Evolutionary conservation across 2,329 filamentous ascomycete species (phyloP), one percentile per base, ranked within the genome.

Genomic region (Phialemonium atrogriseum): DNA sequence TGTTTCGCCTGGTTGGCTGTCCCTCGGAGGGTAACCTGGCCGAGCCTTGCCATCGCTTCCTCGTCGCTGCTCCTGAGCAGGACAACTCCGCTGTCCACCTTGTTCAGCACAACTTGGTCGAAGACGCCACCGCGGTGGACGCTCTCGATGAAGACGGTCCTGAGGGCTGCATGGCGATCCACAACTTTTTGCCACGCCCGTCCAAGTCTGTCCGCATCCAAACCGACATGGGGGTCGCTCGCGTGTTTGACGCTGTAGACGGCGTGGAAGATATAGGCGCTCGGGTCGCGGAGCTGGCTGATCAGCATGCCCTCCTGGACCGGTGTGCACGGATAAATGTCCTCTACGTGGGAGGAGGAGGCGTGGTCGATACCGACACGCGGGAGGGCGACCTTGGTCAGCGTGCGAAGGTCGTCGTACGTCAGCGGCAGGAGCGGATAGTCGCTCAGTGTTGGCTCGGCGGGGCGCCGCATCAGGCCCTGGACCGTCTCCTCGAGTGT

Each of bases 271-370:
- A 39, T 34, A 36, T 42, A 47, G 19, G 38, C 43, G 12, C 34
- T 36, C 15, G 39, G 34, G 24, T 41, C 35, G 20, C 40, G 44
- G 18, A 45, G 39, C 20, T 46, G 45, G 17, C 42, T 42, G 35
- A 46, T 43, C 10, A 47, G 32, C 30, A 47, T 46, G 9, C 43
- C 43, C 25, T 46, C 42, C 18, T 47, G 45, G 4, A 47, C 39
- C 2, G 43, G 41, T 7, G 45, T 45, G 34, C 45, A 47, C 1
- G 43, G 45, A 19, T 45, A 46, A 10, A 47, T 42, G 13, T 46
- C 43, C 23, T 47, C 39, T 5, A 47, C 23, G 10, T 40, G 23
- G 8, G 35, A 23, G 5, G 16, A 10, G 5, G 16, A 10, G n/a
- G 32, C 17, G 13, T 31, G 11, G 11, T 38, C 27, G 11, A 47